These are phyloP conservation scores for Sophora flavescens DNA, from an alignment of 306 rosid genomes.

Conservation along the genomic window DNA sequence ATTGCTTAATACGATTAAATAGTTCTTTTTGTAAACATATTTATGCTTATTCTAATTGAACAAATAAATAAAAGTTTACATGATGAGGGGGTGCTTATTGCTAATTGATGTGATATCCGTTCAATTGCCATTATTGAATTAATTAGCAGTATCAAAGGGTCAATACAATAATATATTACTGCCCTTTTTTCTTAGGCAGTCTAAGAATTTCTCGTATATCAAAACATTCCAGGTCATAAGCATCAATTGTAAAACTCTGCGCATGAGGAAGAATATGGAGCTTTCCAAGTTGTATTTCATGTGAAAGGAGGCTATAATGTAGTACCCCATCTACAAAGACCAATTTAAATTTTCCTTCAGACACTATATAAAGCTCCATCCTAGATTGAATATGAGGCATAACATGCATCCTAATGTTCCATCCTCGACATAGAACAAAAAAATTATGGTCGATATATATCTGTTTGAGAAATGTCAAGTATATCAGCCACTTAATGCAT, in stretches of 20 bases:
- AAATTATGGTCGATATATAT: not conserved
- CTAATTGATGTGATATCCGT: not conserved
- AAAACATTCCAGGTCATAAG: conserved; percentile 36
- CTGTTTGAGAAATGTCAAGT: not conserved
- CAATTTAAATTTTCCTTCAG: conserved; percentile 2
- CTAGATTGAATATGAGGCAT: not conserved
- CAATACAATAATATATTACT: not conserved
- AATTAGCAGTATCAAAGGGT: not conserved
- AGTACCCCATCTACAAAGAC: not conserved
- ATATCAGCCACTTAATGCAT: conserved; percentile 27
- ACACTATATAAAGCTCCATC: conserved; percentile 2
- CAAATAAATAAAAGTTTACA: not conserved
- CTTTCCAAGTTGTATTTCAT: not conserved
- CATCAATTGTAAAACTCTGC: conserved; percentile 6
- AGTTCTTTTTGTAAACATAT: not conserved
- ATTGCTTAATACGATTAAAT: not conserved
- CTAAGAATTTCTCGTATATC: not conserved
- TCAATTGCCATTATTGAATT: not conserved
- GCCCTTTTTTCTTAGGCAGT: not conserved
- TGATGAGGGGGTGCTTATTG: not conserved
- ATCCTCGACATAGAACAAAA: conserved; percentile 17
- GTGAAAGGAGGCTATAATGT: conserved; percentile 26
- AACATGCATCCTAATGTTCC: not conserved
- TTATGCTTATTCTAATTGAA: not conserved
- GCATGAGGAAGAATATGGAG: no score